Percentiles rank a stretch among this genome's conserved stretches.
Conservation (phyloP, 2,329 filamentous ascomycete genomes). For the Claviceps cyperi region DNA sequence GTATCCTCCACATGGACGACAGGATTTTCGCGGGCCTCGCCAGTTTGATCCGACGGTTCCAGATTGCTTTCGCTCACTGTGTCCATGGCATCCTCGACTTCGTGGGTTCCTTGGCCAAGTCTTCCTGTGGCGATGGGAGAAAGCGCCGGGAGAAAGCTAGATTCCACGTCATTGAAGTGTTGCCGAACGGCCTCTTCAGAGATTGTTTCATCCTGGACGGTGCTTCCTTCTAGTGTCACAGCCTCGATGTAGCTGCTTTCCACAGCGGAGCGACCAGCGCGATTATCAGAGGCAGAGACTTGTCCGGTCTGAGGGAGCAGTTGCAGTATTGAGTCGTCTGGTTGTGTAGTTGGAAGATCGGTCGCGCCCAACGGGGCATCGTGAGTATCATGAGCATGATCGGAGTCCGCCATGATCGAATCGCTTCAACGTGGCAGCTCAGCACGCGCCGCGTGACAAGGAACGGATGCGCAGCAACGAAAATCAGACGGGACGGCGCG, state of each 20-base stretch:
- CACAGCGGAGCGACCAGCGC: not conserved
- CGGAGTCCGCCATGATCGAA: constrained; percentile 1
- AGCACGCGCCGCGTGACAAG: constrained; percentile 14
- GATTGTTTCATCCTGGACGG: constrained; percentile 29
- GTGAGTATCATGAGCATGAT: not conserved
- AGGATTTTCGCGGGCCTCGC: constrained; percentile 10
- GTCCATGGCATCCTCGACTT: constrained; percentile 47
- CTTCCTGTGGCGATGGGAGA: constrained; percentile 39
- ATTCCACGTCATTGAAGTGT: constrained; percentile 49
- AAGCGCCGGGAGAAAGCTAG: constrained; percentile 45
- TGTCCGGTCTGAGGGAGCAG: constrained; percentile 10
- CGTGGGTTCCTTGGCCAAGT: constrained; percentile 16
- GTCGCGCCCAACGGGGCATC: not conserved
- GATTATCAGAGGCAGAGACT: not conserved
- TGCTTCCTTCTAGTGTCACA: constrained; percentile 21
- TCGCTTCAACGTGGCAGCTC: not conserved
- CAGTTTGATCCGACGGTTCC: not conserved
- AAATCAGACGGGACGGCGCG: constrained; percentile 10
- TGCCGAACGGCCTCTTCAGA: constrained; percentile 38
- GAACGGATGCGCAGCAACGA: constrained; percentile 9
- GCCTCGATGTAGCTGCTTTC: constrained; percentile 30
- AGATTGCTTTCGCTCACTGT: constrained; percentile 21
- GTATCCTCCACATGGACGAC: constrained; percentile 23
- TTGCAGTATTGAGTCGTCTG: constrained; percentile 7
- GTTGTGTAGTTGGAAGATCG: constrained; percentile 1